Percentiles rank a stretch among this genome's conserved stretches.
Conservation (phyloP, 2,329 filamentous ascomycete species). For the Claviceps arundinis region DNA sequence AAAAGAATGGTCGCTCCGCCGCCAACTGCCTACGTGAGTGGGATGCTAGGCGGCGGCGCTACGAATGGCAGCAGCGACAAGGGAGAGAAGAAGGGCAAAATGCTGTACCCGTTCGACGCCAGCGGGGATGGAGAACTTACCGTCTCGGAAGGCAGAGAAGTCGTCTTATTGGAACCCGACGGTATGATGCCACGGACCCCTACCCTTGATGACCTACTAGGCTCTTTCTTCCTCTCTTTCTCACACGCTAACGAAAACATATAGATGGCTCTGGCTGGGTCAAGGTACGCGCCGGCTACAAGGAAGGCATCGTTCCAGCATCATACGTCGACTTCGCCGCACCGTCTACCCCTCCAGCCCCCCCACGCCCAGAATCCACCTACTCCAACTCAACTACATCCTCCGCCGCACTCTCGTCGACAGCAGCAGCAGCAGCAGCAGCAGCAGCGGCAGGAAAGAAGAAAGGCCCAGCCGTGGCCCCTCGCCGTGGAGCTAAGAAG, state of each 20-base stretch:
- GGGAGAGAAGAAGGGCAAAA: slow-evolving; percentile 56
- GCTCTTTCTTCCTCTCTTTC: neutral
- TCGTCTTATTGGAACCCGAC: slow-evolving; percentile 72
- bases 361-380: slow-evolving; percentile 54
- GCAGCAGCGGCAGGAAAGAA: slow-evolving; percentile 46
- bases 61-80: slow-evolving; percentile 25
- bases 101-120: slow-evolving; percentile 80
- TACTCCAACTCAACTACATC: slow-evolving; percentile 56
- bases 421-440: slow-evolving; percentile 12
- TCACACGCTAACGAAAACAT: neutral
- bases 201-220: neutral
- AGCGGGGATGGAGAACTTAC: slow-evolving; percentile 70
- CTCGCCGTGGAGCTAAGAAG: slow-evolving; percentile 82
- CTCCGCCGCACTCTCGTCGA: slow-evolving; percentile 19
- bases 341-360: slow-evolving; percentile 25
- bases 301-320: slow-evolving; percentile 77
- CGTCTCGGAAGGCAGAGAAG: slow-evolving; percentile 64
- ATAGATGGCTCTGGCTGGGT: slow-evolving; percentile 86
- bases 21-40: slow-evolving; percentile 64
- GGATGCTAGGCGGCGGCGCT: slow-evolving; percentile 40
- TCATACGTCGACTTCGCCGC: slow-evolving; percentile 64
- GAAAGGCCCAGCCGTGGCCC: slow-evolving; percentile 84
- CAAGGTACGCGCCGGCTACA: slow-evolving; percentile 61
- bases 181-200: slow-evolving; percentile 36
- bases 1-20: slow-evolving; percentile 79